phyloP scores from a whole-genome alignment of 106 monocot genomes.

The Dendrobium catenatum region DNA sequence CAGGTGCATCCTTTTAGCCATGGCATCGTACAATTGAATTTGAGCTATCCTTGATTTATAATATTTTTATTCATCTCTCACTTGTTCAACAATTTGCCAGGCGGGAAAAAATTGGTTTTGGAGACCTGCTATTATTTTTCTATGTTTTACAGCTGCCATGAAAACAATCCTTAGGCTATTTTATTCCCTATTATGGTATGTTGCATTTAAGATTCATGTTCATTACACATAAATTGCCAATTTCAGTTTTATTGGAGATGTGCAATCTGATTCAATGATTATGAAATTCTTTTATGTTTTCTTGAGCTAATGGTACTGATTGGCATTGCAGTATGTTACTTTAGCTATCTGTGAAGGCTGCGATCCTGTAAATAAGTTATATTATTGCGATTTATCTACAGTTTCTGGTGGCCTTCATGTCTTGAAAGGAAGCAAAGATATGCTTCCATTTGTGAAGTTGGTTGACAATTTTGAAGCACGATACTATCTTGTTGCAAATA shows the following conservation, averaged over 20 bases:
- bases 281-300: conserved; percentile 6
- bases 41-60: background rate
- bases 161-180: background rate
- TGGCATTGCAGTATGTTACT: conserved; percentile 61
- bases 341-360: conserved; percentile 55
- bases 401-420: conserved; percentile 57
- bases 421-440: conserved; percentile 25
- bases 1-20: background rate
- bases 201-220: background rate
- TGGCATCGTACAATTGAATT: background rate
- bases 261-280: background rate
- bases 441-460: conserved; percentile 84
- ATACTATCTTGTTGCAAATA: conserved; percentile 62
- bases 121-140: background rate
- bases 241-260: background rate
- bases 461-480: conserved; percentile 82
- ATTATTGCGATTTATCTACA: conserved; percentile 65
- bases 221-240: background rate
- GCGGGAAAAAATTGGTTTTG: background rate
- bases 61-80: background rate
- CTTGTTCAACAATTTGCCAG: background rate
- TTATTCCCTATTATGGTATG: background rate
- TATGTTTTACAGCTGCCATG: background rate
- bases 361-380: conserved; percentile 84
- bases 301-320: conserved; percentile 9